Percentiles rank a stretch among this genome's conserved stretches.
phyloP scores from a whole-genome alignment of 1,139 yeast genomes.

The Entelexis paramagnoliae region DNA sequence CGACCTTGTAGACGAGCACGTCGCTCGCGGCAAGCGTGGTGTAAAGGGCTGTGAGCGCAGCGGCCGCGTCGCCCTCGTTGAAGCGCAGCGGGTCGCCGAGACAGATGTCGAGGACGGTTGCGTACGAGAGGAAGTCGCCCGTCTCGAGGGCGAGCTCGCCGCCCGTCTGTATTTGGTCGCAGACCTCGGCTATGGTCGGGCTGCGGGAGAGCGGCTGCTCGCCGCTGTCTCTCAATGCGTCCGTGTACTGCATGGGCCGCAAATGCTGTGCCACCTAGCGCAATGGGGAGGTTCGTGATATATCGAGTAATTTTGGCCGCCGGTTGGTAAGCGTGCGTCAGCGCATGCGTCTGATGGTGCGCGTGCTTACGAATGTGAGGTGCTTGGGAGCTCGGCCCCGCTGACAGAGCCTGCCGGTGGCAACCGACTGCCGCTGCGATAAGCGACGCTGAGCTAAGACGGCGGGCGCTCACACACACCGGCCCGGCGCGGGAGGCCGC shows the following conservation, averaged over 20 bases:
- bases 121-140: slow-evolving; percentile 58
- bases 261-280: neutral
- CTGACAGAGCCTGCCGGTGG: neutral
- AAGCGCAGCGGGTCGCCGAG: slow-evolving; percentile 43
- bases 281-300: neutral
- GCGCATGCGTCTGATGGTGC: neutral
- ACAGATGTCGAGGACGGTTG: slow-evolving; percentile 58
- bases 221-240: slow-evolving; percentile 1
- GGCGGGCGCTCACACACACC: too few relatives aligned
- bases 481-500: too few relatives aligned
- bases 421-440: neutral
- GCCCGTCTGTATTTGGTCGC: slow-evolving; percentile 11
- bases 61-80: slow-evolving; percentile 41
- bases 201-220: neutral
- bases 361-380: neutral
- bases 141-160: slow-evolving; percentile 25
- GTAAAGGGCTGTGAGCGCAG: slow-evolving; percentile 37
- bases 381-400: slow-evolving; percentile 1
- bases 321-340: slow-evolving; percentile 9
- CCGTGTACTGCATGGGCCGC: slow-evolving; percentile 1
- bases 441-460: neutral
- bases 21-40: slow-evolving; percentile 35
- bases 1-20: slow-evolving; percentile 54
- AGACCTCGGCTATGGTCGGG: slow-evolving; percentile 9
- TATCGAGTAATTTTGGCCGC: neutral